Percentiles rank a stretch among this genome's conserved stretches.
Conservation (phyloP, 176 grass and related monocot species). For the Pontederia crassipes region DNA sequence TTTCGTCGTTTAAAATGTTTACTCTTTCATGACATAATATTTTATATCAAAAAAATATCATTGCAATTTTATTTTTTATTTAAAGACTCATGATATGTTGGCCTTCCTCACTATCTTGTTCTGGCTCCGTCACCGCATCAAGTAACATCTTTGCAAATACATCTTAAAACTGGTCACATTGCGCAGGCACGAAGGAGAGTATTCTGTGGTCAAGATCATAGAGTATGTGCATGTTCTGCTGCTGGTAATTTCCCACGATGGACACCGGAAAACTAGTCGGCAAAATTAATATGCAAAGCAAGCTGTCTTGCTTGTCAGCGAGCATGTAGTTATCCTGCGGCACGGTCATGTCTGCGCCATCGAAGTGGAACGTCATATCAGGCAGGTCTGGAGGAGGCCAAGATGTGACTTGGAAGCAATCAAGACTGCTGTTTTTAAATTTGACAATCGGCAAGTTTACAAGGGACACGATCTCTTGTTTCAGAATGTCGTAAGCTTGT, state of each 20-base stretch:
- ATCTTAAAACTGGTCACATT: constrained; percentile 12
- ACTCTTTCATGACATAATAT: too few relatives aligned
- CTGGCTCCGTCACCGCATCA: too few relatives aligned
- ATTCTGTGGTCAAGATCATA: constrained; percentile 31
- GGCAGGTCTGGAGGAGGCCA: constrained; percentile 12
- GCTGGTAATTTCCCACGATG: constrained; percentile 47
- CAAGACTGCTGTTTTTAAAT: constrained; percentile 13
- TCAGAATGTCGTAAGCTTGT: constrained; percentile 28
- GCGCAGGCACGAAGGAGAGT: constrained; percentile 36
- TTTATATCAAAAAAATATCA: too few relatives aligned
- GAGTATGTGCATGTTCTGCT: constrained; percentile 51
- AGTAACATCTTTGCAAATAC: too few relatives aligned
- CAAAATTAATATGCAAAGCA: constrained; percentile 38
- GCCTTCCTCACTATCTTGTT: too few relatives aligned
- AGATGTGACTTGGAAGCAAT: constrained; percentile 20
- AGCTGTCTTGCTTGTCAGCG: constrained; percentile 6
- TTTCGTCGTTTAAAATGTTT: too few relatives aligned
- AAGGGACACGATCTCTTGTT: constrained; percentile 24
- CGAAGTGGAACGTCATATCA: constrained; percentile 33
- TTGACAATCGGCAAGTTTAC: not conserved
- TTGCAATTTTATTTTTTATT: too few relatives aligned
- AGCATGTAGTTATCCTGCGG: constrained; percentile 36
- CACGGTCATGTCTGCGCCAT: not conserved
- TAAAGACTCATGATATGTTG: too few relatives aligned
- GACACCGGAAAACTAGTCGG: constrained; percentile 28